These are phyloP conservation scores for Penicillium sclerotigenum DNA, from an alignment of 2,329 filamentous ascomycete genomes.

Conservation along the genomic window DNA sequence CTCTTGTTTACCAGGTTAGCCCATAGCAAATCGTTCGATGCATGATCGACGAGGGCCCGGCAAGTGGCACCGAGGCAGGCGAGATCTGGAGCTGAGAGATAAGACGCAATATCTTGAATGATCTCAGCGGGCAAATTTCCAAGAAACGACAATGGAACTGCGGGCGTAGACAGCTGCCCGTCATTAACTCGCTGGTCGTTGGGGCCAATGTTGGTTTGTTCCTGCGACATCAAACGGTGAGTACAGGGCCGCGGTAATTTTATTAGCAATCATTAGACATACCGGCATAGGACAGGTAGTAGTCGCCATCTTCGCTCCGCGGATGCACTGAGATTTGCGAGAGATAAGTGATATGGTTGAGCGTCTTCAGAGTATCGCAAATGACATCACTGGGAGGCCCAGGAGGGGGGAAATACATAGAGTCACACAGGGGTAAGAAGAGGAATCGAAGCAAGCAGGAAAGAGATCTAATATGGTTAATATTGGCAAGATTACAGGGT, in stretches of 20 bases:
- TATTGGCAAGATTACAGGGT: neutral
- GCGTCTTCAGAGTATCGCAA: slow-evolving; percentile 8
- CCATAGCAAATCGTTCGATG: slow-evolving; percentile 69
- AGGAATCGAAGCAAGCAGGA: neutral
- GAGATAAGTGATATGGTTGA: slow-evolving; percentile 1
- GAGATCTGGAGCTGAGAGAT: slow-evolving; percentile 64
- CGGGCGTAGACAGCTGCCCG: neutral
- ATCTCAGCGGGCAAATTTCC: slow-evolving; percentile 68
- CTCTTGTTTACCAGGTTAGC: slow-evolving; percentile 65
- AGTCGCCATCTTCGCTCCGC: neutral
- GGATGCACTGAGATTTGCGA: neutral
- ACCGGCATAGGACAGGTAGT: neutral
- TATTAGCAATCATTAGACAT: neutral
- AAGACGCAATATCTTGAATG: slow-evolving; percentile 66
- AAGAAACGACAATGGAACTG: slow-evolving; percentile 19
- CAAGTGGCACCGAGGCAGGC: slow-evolving; percentile 59
- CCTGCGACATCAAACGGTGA: neutral
- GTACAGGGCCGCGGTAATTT: neutral
- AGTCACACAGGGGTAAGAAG: neutral
- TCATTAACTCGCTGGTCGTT: slow-evolving; percentile 4
- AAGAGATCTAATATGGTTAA: neutral
- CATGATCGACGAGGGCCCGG: slow-evolving; percentile 57
- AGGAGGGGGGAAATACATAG: neutral
- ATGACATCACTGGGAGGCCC: slow-evolving; percentile 20
- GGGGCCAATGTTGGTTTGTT: neutral